Evolutionary conservation across 768 basidiomycete species (phyloP), one percentile per base, ranked within the genome.

Genomic region (Naganishia friedmannii): DNA sequence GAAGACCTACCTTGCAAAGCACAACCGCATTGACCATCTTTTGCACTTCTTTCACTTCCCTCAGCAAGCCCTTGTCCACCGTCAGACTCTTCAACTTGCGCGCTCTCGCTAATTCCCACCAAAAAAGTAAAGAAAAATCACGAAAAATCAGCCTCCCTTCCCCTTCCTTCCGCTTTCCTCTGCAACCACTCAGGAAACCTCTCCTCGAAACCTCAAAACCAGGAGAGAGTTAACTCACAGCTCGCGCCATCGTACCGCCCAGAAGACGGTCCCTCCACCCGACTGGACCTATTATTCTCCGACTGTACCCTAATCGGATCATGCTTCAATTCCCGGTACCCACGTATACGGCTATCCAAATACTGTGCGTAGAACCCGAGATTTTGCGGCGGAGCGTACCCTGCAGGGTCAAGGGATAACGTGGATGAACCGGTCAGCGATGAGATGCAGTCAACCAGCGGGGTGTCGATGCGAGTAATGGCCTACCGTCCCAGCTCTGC

Each of bases 261-360:
- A 10, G 21, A 28, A 8, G 57, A 15, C n/a, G 29, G 57, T 4
- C 57, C 60, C n/a, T 63, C 60, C 54, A 73, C 71, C 10, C 53
- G 65, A 26, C 70, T 71, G 28, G 70, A 68, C 65, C 93, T 88
- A 78, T 97, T 97, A 4, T 87, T 86, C 81, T 99, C 96, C 0
- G 92, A 88, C 82, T 98, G 95, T 6, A 95, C 93, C 28, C 89
- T 86, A 48, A 99, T 88, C 23, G 92, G 89, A 77, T 99, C 96
- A 74, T 98, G 94, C 74, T 93, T 92, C 70, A 98, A 84, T 69
- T 94, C 92, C 57, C 87, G 86, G 82, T 91, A 99, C 0, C 91
- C 89, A 26, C 86, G 87, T 74, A 98, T 93, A 51, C 96, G 86
- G 29, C 89, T 84, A 76, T 97, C 92, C 34, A 98, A 86, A 80